Percentiles rank a stretch among this genome's conserved stretches.
phyloP scores from a whole-genome alignment of 805 yeast genomes.

The Maudiozyma bulderi region DNA sequence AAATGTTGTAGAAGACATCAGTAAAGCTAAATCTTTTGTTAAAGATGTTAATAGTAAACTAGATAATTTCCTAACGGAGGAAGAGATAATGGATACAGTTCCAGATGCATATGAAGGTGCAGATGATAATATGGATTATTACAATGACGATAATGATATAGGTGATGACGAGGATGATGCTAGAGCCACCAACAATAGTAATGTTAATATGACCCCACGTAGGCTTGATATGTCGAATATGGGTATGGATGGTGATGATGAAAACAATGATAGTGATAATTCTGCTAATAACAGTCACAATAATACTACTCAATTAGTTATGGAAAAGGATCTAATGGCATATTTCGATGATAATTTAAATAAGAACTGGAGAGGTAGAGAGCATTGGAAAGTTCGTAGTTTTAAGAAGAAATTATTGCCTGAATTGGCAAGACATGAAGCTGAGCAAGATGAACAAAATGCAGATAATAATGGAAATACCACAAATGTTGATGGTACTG shows the following conservation, averaged over 20 bases:
- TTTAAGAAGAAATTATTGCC: constrained; percentile 33
- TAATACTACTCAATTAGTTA: constrained; percentile 15
- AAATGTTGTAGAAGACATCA: constrained; percentile 45
- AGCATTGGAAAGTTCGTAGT: constrained; percentile 78
- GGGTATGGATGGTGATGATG: constrained; percentile 8
- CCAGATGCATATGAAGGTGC: constrained; percentile 16
- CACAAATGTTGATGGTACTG: neutral
- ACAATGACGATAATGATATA: neutral
- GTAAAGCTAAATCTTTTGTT: constrained; percentile 40
- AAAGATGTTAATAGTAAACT: constrained; percentile 32
- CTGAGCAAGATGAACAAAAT: neutral
- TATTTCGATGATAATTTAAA: constrained; percentile 69
- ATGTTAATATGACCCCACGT: neutral
- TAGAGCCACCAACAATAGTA: neutral
- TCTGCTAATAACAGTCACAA: constrained; percentile 1
- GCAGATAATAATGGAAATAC: neutral
- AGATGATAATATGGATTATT: constrained; percentile 7
- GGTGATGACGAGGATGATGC: neutral
- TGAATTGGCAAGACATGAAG: neutral
- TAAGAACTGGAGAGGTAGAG: constrained; percentile 81
- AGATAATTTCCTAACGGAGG: constrained; percentile 23
- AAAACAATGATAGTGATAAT: constrained; percentile 17
- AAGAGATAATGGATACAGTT: constrained; percentile 23
- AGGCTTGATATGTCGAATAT: constrained; percentile 2
- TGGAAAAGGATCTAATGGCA: constrained; percentile 61